Base-by-base conservation (phyloP, 108 stramenopile species). In the Cyclotella cryptica region DNA sequence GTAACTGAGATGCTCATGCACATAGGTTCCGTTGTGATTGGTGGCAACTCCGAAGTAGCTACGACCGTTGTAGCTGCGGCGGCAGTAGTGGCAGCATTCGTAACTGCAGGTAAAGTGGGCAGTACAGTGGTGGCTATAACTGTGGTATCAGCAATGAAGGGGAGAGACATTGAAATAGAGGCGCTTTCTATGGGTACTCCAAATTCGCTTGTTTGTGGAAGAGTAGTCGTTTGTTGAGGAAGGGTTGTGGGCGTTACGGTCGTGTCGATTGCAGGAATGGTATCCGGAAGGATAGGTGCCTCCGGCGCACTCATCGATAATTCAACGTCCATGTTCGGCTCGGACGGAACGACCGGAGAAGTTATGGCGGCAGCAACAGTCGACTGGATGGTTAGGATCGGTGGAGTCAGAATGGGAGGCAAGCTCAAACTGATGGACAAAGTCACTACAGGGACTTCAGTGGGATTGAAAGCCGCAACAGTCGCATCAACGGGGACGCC, bases 291-390 rank as follows among this genome's bases (percentile, higher is more conserved):
- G 60, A 14, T 12, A 35, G 13, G 1, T 15, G 35, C 30, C 15
- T 7, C 30, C 35, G 60, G 60, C 60, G n/a, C 35, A 39, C 60
- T 61, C 60, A 61, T 39, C 30, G 60, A 61, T 17, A 61, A 13
- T 15, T 35, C 29, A 15, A 61, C 19, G 7, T 15, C 35, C 30
- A 55, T 8, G 2, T 3, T 26, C 8, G 55, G 55, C 24, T 26
- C 55, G n/a, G 15, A 1, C 13, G 19, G 11, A 30, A n/a, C 6
- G 35, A 35, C 60, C 7, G 2, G 1, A 39, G 60, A 35, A n/a
- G 47, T 49, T 17, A 9, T 49, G 6, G 47, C 3, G 6, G 47
- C 2, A 9, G 47, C 22, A 53, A 53, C 10, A 55, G 55, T 49
- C n/a, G 47, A 7, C 9, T 3, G 15, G 15, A n/a, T 49, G 1